Evolutionary conservation across 108 stramenopile genomes (phyloP).

Genomic region (Cyclotella atomus): DNA sequence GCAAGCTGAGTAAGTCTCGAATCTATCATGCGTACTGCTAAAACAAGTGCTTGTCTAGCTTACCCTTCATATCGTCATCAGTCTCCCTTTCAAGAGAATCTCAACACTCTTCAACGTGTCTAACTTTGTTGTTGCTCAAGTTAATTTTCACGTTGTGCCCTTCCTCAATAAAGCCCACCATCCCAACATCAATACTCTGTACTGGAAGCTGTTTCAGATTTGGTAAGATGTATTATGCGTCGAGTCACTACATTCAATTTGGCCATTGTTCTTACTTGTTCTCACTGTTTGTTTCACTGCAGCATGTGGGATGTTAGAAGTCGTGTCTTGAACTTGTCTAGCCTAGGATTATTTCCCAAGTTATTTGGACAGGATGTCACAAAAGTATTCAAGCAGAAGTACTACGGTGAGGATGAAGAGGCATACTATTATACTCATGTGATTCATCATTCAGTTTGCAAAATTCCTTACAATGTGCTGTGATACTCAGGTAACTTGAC

Average conservation of each 20-base stretch:
- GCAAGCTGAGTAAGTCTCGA: conserved; percentile 73
- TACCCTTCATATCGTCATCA: too few species aligned
- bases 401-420: conserved; percentile 88
- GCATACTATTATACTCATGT: too few species aligned
- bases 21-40: too few species aligned
- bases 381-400: conserved; percentile 93
- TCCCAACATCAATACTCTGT: conserved; percentile 65
- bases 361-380: conserved; percentile 92
- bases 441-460: too few species aligned
- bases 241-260: too few species aligned
- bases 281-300: too few species aligned
- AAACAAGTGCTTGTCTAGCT: conserved; percentile 10
- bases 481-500: conserved; percentile 77
- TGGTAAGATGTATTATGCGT: too few species aligned
- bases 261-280: too few species aligned
- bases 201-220: conserved; percentile 84
- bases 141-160: conserved; percentile 93
- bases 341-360: conserved; percentile 86
- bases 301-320: conserved; percentile 88
- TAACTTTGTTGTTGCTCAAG: conserved; percentile 90
- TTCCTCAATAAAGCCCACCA: conserved; percentile 90
- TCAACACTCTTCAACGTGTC: conserved; percentile 91
- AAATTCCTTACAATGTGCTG: too few species aligned
- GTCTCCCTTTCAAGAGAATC: conserved; percentile 92
- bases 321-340: conserved; percentile 77